A percentile compares a stretch with the other conserved stretches of the same genome.
phyloP scores from a whole-genome alignment of 768 basidiomycete species.

The Clitopilus hobsonii region DNA sequence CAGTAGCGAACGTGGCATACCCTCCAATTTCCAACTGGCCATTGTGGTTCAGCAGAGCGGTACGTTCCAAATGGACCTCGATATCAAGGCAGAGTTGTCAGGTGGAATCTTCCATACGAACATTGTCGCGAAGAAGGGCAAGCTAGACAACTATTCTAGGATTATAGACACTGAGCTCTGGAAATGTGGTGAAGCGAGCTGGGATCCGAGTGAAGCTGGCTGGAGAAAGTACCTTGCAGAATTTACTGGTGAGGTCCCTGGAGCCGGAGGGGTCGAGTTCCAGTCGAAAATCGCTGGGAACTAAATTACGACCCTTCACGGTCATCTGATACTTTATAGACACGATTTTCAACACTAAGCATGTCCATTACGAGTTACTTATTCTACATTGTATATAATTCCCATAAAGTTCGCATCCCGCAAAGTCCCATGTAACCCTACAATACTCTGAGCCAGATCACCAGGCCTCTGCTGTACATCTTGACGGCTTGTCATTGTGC shows the following conservation, averaged over 20 bases:
- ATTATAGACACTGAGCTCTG: constrained; percentile 15
- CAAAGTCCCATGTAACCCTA: too few species aligned
- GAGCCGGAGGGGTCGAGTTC: constrained; percentile 13
- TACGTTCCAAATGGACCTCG: constrained; percentile 12
- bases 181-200: constrained; percentile 15
- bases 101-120: constrained; percentile 15
- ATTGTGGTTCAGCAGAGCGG: constrained; percentile 15
- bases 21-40: constrained; percentile 14
- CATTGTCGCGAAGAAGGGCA: constrained; percentile 15
- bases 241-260: constrained; percentile 13
- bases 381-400: too few species aligned
- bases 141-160: constrained; percentile 9
- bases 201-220: constrained; percentile 13
- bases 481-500: too few species aligned
- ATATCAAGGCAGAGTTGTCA: constrained; percentile 15
- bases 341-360: too few species aligned
- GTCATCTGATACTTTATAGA: too few species aligned
- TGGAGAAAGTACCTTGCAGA: constrained; percentile 16
- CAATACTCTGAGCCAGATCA: too few species aligned
- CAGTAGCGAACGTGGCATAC: constrained; percentile 17
- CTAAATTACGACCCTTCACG: constrained; percentile 2
- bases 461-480: too few species aligned
- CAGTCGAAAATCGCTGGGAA: constrained; percentile 13
- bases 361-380: too few species aligned
- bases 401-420: too few species aligned